Conservation (phyloP, 2,329 filamentous ascomycete species). For the Alternaria panax region DNA sequence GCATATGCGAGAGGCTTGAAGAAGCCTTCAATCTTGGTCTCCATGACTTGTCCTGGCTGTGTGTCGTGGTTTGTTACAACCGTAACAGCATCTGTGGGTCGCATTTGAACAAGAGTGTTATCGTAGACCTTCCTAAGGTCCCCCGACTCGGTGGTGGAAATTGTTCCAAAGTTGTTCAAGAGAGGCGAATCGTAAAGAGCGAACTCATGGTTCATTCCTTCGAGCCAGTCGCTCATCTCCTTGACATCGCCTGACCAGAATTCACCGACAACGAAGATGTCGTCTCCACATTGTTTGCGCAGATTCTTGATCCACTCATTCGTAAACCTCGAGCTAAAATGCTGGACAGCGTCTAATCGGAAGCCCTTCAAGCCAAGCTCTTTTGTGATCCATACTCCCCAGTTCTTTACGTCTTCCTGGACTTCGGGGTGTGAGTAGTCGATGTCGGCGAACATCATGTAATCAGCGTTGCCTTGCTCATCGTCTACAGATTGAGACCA, state of each 20-base stretch:
- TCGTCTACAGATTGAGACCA: slow-evolving; percentile 70
- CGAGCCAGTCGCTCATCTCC: slow-evolving; percentile 65
- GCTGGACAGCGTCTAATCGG: slow-evolving; percentile 75
- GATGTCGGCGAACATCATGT: slow-evolving; percentile 76
- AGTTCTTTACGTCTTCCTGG: slow-evolving; percentile 66
- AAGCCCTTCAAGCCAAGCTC: slow-evolving; percentile 70
- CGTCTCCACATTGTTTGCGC: slow-evolving; percentile 55
- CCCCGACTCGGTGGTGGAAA: slow-evolving; percentile 63
- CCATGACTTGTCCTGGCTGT: slow-evolving; percentile 68
- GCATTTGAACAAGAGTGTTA: slow-evolving; percentile 62
- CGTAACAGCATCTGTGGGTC: slow-evolving; percentile 67
- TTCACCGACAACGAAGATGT: slow-evolving; percentile 72
- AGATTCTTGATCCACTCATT: slow-evolving; percentile 68
- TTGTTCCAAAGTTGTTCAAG: slow-evolving; percentile 69
- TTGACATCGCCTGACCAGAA: slow-evolving; percentile 69
- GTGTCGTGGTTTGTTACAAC: slow-evolving; percentile 79
- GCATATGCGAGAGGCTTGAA: slow-evolving; percentile 77
- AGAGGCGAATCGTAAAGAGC: slow-evolving; percentile 72
- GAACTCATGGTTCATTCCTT: slow-evolving; percentile 63
- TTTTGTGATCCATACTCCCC: slow-evolving; percentile 72
- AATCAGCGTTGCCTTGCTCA: slow-evolving; percentile 71
- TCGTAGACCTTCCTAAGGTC: slow-evolving; percentile 72
- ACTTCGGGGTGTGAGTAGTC: slow-evolving; percentile 69
- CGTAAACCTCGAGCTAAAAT: slow-evolving; percentile 73
- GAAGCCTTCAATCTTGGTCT: slow-evolving; percentile 67